Conservation (phyloP, 2,329 filamentous ascomycete genomes). For the Hypoxylon sp. region DNA sequence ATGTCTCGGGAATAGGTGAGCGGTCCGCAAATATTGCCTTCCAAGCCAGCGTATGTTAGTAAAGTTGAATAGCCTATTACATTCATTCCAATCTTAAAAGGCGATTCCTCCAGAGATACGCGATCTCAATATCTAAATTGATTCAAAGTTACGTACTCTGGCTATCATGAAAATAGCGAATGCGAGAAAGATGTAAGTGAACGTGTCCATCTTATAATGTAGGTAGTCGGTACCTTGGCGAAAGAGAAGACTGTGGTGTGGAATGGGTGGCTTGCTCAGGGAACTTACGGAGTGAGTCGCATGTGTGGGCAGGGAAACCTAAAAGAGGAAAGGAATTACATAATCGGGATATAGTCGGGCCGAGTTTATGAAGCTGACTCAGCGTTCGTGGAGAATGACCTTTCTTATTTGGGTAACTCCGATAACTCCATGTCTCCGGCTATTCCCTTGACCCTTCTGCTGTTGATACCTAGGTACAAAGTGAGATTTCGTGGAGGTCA, state of each 20-base stretch:
- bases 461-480: no score
- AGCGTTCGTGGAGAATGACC: no score
- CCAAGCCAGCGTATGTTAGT: not conserved
- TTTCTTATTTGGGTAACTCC: no score
- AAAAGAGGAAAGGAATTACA: not conserved
- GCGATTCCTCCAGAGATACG: not conserved
- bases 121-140: no score
- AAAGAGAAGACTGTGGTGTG: not conserved
- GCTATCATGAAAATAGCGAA: not conserved
- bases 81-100: not conserved
- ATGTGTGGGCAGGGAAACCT: no score
- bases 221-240: not conserved
- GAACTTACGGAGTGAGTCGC: no score
- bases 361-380: not conserved
- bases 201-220: constrained; percentile 3
- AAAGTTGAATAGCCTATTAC: not conserved
- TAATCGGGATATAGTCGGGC: not conserved
- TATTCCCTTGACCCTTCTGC: no score
- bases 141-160: not conserved
- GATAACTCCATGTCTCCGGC: no score
- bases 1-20: constrained; percentile 5
- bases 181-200: not conserved
- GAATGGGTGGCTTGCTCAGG: no score
- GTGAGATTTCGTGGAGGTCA: no score
- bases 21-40: constrained; percentile 5